phyloP scores from a whole-genome alignment of 208 protist species.

The Lotmaria passim region DNA sequence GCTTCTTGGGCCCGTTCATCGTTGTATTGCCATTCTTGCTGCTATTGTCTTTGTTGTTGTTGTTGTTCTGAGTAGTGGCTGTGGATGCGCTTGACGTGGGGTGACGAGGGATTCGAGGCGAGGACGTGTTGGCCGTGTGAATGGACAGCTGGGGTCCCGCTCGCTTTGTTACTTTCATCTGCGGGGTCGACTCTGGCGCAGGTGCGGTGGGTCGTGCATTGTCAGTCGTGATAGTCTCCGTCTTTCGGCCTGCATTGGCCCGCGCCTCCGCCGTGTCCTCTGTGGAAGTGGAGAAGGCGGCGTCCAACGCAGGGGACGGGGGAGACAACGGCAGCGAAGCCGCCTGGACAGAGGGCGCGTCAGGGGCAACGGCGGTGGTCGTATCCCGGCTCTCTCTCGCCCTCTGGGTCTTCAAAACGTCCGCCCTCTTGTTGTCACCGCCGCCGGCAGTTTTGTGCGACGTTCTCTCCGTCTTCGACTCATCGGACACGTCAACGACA shows the following conservation, averaged over 20 bases:
- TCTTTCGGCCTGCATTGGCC: background rate
- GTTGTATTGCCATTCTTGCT: background rate
- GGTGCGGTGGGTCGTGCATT: background rate
- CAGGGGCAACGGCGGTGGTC: too few species aligned
- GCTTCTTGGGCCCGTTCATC: background rate
- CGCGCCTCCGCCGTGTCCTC: background rate
- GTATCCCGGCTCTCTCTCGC: background rate
- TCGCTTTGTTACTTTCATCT: background rate
- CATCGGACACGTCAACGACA: too few species aligned
- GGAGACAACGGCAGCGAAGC: background rate
- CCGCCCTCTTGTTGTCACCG: too few species aligned
- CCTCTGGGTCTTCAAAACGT: too few species aligned
- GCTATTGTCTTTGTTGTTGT: background rate
- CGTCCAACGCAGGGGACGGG: background rate
- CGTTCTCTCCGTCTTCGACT: too few species aligned
- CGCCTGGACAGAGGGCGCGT: too few species aligned
- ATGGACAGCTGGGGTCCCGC: background rate
- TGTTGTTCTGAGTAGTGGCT: too few species aligned
- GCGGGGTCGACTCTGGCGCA: background rate
- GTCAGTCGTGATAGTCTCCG: background rate
- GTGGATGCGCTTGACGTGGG: background rate
- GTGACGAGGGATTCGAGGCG: background rate
- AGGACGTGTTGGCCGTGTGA: background rate
- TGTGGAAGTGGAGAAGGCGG: background rate
- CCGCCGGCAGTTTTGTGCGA: too few species aligned